These are phyloP conservation scores for Heimioporus punctisporus DNA, from an alignment of 1,284 basidiomycete genomes.

Conservation along the genomic window DNA sequence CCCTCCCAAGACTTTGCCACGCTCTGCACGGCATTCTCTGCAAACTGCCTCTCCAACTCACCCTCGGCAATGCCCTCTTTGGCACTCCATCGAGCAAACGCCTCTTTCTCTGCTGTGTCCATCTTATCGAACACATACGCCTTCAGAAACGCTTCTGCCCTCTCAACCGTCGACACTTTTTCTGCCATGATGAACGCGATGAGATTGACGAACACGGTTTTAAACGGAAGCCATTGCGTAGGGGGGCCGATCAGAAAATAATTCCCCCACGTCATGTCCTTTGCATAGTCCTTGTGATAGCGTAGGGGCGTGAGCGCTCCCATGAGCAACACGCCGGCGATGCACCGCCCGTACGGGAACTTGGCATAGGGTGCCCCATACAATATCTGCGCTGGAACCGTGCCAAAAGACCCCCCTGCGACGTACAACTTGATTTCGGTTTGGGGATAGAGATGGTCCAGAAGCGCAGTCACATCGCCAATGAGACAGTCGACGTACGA, in stretches of 20 bases:
- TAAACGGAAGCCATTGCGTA: slow-evolving; percentile 42
- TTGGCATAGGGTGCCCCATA: slow-evolving; percentile 50
- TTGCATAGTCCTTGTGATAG: slow-evolving; percentile 46
- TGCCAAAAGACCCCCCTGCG: slow-evolving; percentile 55
- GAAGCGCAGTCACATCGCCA: slow-evolving; percentile 46
- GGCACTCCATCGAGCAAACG: slow-evolving; percentile 44
- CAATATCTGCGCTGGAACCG: slow-evolving; percentile 55
- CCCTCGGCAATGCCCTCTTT: slow-evolving; percentile 41
- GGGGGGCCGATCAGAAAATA: slow-evolving; percentile 51
- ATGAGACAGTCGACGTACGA: slow-evolving; percentile 47
- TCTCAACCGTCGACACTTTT: slow-evolving; percentile 40
- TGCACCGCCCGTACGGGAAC: slow-evolving; percentile 50
- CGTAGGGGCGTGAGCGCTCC: slow-evolving; percentile 49
- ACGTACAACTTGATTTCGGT: slow-evolving; percentile 48
- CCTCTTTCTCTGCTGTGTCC: slow-evolving; percentile 42
- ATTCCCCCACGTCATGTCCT: slow-evolving; percentile 43
- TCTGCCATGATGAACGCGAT: slow-evolving; percentile 33
- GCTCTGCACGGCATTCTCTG: slow-evolving; percentile 45
- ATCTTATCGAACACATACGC: slow-evolving; percentile 41
- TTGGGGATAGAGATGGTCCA: slow-evolving; percentile 52
- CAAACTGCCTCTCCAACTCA: slow-evolving; percentile 43
- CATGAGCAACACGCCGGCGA: slow-evolving; percentile 49
- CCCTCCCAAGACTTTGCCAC: slow-evolving; percentile 54
- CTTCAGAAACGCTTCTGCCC: slow-evolving; percentile 44
- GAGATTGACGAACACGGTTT: slow-evolving; percentile 34